Percentiles rank a stretch among this genome's conserved stretches.
Conservation (phyloP, 179 eudicot genomes). For the Camellia oleifera region DNA sequence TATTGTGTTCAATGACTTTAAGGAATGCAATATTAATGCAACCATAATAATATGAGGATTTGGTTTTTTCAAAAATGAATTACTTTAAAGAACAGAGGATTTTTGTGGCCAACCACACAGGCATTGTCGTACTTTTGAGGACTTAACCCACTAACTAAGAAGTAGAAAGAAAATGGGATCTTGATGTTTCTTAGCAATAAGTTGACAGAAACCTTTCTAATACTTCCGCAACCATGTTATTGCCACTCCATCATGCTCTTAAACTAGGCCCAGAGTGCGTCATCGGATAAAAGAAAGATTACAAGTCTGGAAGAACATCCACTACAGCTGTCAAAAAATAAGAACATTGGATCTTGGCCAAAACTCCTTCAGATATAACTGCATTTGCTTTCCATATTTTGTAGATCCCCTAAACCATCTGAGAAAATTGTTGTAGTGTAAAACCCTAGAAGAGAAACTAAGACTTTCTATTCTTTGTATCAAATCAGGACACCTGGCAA, state of each 20-base stretch:
- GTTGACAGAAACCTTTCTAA: background rate
- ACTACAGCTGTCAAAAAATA: background rate
- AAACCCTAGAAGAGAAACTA: background rate
- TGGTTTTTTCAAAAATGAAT: background rate
- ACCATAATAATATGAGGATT: background rate
- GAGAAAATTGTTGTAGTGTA: background rate
- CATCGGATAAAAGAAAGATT: background rate
- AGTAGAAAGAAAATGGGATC: background rate
- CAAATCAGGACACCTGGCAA: background rate
- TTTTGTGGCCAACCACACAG: background rate
- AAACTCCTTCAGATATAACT: background rate
- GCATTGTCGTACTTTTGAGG: background rate
- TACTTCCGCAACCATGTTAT: background rate
- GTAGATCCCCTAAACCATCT: background rate
- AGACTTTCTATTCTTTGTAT: background rate
- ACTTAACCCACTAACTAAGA: background rate
- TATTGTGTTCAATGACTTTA: background rate
- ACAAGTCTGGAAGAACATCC: background rate
- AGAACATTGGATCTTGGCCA: background rate
- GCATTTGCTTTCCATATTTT: background rate
- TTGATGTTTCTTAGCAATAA: background rate
- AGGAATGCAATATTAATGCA: background rate
- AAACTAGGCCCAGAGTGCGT: background rate
- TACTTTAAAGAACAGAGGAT: background rate
- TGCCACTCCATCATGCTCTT: background rate